Conservation (phyloP, 345 rosid genomes). For the Citrus sinensis region DNA sequence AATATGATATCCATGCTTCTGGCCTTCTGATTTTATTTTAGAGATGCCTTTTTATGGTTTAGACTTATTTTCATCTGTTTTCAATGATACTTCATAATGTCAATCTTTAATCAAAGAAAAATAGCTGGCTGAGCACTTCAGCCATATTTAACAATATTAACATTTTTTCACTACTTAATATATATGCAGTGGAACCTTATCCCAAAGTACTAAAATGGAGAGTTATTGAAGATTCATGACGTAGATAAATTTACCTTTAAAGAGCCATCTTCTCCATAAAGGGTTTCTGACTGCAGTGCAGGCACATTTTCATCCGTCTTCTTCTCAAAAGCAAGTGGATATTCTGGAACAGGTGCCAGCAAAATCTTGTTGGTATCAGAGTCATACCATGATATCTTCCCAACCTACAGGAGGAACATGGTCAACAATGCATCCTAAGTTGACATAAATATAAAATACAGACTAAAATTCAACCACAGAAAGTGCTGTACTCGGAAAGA, state of each 20-base stretch:
- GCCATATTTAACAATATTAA: background rate
- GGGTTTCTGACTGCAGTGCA: constrained; percentile 37
- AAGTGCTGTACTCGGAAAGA: constrained; percentile 55
- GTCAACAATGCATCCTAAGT: constrained; percentile 1
- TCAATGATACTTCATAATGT: background rate
- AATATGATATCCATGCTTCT: background rate
- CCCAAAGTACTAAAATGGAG: background rate
- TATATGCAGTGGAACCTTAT: background rate
- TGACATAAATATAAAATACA: constrained; percentile 7
- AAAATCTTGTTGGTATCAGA: constrained; percentile 47
- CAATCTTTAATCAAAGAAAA: background rate
- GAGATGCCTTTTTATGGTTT: background rate
- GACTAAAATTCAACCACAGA: constrained; percentile 1
- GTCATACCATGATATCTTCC: constrained; percentile 62
- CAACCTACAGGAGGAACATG: constrained; percentile 52
- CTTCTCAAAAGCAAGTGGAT: constrained; percentile 48
- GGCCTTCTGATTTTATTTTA: background rate
- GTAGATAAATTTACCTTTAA: constrained; percentile 24
- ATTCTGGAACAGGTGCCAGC: constrained; percentile 57
- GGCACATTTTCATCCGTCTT: constrained; percentile 40
- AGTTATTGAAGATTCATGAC: background rate
- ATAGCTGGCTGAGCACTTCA: background rate
- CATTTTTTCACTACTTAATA: background rate
- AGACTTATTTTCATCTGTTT: background rate
- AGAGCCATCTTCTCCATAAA: constrained; percentile 73